Evolutionary conservation across 2,329 filamentous ascomycete genomes (phyloP).

Genomic region (Fonsecaea monophora): DNA sequence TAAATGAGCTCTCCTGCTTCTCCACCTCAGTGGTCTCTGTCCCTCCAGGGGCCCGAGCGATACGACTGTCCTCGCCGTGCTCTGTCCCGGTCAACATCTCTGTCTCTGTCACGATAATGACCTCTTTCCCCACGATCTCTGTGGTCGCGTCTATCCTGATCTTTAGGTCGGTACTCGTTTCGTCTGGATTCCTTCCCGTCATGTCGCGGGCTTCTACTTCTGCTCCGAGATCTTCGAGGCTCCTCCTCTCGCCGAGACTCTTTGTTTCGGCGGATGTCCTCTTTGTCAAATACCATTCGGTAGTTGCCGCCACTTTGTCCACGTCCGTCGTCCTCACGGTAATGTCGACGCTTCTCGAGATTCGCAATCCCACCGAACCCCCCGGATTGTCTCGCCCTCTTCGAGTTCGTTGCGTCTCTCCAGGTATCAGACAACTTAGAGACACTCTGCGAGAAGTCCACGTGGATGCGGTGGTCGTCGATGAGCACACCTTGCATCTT

Average conservation of each 20-base stretch:
- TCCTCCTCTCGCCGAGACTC: constrained; percentile 28
- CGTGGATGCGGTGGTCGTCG: constrained; percentile 95
- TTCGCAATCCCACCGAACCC: constrained; percentile 91
- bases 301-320: constrained; percentile 62
- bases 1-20: not conserved
- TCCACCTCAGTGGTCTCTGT: constrained; percentile 15
- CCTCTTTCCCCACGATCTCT: constrained; percentile 41
- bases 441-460: constrained; percentile 96
- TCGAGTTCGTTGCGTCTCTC: constrained; percentile 83
- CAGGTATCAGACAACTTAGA: constrained; percentile 86
- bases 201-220: constrained; percentile 55
- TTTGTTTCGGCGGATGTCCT: constrained; percentile 60
- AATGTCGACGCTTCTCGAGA: constrained; percentile 89
- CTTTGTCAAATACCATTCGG: constrained; percentile 80
- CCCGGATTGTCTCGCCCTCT: constrained; percentile 70
- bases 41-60: constrained; percentile 11
- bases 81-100: constrained; percentile 45
- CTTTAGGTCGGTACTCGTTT: constrained; percentile 14
- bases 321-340: constrained; percentile 70
- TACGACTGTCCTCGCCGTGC: constrained; percentile 5
- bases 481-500: constrained; percentile 99
- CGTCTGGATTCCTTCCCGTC: constrained; percentile 30
- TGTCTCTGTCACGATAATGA: constrained; percentile 46
- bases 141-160: constrained; percentile 41
- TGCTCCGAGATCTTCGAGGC: constrained; percentile 39